phyloP scores from a whole-genome alignment of 495 filamentous ascomycete genomes.

The Penicillium nucicola region DNA sequence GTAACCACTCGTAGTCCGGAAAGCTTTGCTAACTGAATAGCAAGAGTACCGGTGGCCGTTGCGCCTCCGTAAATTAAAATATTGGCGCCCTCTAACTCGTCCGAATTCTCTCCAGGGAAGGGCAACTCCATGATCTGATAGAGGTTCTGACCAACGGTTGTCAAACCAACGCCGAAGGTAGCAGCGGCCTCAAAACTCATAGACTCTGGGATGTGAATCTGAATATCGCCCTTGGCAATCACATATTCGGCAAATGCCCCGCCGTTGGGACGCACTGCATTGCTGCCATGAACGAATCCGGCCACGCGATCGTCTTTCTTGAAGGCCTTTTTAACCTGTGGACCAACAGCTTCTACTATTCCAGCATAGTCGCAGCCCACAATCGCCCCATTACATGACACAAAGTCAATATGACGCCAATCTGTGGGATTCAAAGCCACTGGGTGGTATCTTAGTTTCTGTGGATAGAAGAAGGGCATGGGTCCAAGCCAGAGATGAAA shows the following conservation, averaged over 20 bases:
- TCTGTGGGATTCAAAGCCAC: conserved; percentile 56
- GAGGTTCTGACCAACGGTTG: conserved; percentile 36
- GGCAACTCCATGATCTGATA: conserved; percentile 29
- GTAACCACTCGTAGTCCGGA: conserved; percentile 34
- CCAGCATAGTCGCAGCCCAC: conserved; percentile 57
- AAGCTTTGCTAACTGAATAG: conserved; percentile 41
- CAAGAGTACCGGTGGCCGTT: conserved; percentile 41
- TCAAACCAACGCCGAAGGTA: conserved; percentile 49
- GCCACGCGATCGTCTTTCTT: conserved; percentile 50
- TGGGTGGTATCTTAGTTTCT: conserved; percentile 5
- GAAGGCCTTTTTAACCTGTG: conserved; percentile 32
- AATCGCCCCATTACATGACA: conserved; percentile 25
- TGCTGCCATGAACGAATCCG: conserved; percentile 45
- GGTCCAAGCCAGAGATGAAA: neutral
- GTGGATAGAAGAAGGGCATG: neutral
- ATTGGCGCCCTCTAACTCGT: conserved; percentile 1
- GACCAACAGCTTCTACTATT: conserved; percentile 49
- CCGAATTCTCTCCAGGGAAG: conserved; percentile 1
- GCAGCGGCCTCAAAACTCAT: conserved; percentile 49
- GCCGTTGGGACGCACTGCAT: conserved; percentile 39
- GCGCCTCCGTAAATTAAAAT: conserved; percentile 44
- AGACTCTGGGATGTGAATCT: conserved; percentile 48
- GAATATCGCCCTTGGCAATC: conserved; percentile 45
- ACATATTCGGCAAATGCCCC: conserved; percentile 55
- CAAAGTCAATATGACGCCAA: conserved; percentile 47